Evolutionary conservation across 2,329 filamentous ascomycete genomes (phyloP).

Genomic region (Cladophialophora carrionii): DNA sequence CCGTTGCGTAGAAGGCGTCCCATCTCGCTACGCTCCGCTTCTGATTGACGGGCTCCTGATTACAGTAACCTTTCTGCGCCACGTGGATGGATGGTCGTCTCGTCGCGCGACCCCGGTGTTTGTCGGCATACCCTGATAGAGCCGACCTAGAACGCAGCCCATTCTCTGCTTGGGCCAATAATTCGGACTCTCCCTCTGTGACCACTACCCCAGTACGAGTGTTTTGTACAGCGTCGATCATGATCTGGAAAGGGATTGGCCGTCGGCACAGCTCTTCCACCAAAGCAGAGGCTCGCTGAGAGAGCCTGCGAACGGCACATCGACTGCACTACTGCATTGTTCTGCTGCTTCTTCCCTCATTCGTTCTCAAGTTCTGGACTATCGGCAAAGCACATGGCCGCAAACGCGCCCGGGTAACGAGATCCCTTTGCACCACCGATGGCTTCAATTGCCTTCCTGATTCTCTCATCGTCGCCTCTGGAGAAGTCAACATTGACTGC

Average conservation of each 20-base stretch:
- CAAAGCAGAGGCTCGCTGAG: neutral
- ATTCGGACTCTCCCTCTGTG: neutral
- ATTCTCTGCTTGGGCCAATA: neutral
- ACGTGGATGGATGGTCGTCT: neutral
- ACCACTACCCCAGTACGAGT: neutral
- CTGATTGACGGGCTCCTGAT: constrained; percentile 4
- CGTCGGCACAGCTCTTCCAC: too few relatives aligned
- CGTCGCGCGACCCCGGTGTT: neutral
- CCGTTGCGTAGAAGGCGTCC: neutral
- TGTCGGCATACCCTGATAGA: neutral
- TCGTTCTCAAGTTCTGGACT: constrained; percentile 15
- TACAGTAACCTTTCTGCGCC: neutral
- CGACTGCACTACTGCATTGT: neutral
- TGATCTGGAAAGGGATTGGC: too few relatives aligned
- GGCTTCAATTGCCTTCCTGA: constrained; percentile 19
- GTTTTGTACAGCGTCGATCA: neutral
- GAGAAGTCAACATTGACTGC: constrained; percentile 24
- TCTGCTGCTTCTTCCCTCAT: neutral
- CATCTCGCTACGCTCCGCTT: neutral
- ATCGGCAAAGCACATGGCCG: constrained; percentile 14
- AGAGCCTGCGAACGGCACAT: neutral
- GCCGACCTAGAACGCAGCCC: neutral
- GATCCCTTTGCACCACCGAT: constrained; percentile 19
- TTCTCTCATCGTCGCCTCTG: constrained; percentile 17
- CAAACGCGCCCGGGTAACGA: constrained; percentile 16